Conservation (phyloP, 139 green algal genomes). For the Closterium sp. region DNA sequence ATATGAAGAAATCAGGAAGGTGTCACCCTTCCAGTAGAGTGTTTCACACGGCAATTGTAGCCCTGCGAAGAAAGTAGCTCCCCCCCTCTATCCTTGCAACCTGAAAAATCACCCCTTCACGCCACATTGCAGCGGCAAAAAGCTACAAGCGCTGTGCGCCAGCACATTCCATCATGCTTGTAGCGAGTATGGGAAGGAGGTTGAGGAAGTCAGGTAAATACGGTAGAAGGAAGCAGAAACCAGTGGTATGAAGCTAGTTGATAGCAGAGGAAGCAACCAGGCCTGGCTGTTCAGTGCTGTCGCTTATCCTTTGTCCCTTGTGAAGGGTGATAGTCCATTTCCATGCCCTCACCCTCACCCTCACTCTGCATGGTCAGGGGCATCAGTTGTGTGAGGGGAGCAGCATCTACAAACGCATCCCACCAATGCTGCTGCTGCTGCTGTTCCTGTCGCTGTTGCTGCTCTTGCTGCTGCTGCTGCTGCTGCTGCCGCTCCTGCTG, state of each 20-base stretch:
- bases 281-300: neutral
- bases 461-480: neutral
- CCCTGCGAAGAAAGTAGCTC: too few relatives aligned
- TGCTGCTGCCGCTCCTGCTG: neutral
- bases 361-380: neutral
- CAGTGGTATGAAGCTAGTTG: neutral
- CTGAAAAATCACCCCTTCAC: neutral
- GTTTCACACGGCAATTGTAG: neutral
- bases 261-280: neutral
- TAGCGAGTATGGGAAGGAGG: too few relatives aligned
- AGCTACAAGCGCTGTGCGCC: neutral
- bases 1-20: neutral
- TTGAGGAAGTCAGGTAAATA: neutral
- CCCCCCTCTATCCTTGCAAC: too few relatives aligned
- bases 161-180: neutral
- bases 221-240: neutral
- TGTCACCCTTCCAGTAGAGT: neutral
- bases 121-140: neutral
- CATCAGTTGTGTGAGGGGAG: neutral
- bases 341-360: neutral
- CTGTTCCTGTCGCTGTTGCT: neutral
- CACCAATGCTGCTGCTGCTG: neutral
- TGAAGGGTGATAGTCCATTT: neutral
- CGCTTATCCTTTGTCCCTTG: neutral
- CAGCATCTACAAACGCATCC: neutral